Evolutionary conservation across 305 asterid genomes (phyloP).

Genomic region (Withania somnifera): DNA sequence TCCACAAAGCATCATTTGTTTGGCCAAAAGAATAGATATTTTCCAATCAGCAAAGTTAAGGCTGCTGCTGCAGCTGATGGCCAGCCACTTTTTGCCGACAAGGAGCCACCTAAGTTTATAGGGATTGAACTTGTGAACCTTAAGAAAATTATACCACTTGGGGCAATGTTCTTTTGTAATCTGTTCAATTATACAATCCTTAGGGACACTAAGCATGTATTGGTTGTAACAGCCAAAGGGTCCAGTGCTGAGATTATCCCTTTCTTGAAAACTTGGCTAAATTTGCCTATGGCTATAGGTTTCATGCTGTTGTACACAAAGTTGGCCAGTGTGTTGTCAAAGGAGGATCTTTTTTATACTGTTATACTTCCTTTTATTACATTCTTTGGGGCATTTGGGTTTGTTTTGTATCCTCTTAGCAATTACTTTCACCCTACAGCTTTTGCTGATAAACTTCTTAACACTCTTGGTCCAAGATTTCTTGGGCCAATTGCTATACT

Average conservation of each 20-base stretch:
- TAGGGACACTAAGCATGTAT: slow-evolving; percentile 93
- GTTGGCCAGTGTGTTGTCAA: slow-evolving; percentile 75
- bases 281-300: slow-evolving; percentile 96
- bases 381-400: slow-evolving; percentile 94
- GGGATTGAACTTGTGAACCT: slow-evolving; percentile 68
- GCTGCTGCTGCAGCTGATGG: slow-evolving; percentile 58
- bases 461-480: slow-evolving; percentile 80
- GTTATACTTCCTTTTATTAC: slow-evolving; percentile 82
- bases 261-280: slow-evolving; percentile 99
- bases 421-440: slow-evolving; percentile 82
- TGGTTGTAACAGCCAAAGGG: slow-evolving; percentile 95
- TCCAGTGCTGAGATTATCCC: slow-evolving; percentile 99
- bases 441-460: slow-evolving; percentile 75
- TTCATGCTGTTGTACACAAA: slow-evolving; percentile 85
- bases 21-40: slow-evolving; percentile 23
- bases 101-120: slow-evolving; percentile 50
- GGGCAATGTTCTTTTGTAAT: slow-evolving; percentile 92
- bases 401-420: slow-evolving; percentile 83
- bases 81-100: slow-evolving; percentile 32
- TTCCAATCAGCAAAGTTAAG: slow-evolving; percentile 41
- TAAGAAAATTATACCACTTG: slow-evolving; percentile 87
- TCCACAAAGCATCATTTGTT: slow-evolving; percentile 25
- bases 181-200: slow-evolving; percentile 84
- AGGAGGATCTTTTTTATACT: slow-evolving; percentile 75
- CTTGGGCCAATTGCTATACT: slow-evolving; percentile 96